These are phyloP conservation scores for Ilyonectria sp. DNA, from an alignment of 2,329 filamentous ascomycete genomes.

Conservation along the genomic window DNA sequence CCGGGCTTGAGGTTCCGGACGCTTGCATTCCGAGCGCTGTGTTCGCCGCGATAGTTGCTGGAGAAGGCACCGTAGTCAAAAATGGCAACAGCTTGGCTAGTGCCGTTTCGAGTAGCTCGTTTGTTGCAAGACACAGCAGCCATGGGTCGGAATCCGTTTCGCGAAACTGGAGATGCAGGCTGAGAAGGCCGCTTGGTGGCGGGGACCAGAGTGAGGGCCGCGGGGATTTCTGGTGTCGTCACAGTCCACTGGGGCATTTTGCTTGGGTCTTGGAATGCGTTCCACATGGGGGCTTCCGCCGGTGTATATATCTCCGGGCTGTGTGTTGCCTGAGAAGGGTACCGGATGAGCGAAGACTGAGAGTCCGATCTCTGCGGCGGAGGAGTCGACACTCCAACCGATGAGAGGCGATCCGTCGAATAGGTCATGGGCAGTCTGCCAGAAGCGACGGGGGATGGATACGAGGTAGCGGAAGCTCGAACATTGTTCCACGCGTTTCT, in stretches of 20 bases:
- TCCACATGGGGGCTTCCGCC: background rate
- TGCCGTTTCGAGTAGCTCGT: background rate
- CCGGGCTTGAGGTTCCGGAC: slow-evolving; percentile 48
- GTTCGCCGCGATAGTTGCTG: slow-evolving; percentile 55
- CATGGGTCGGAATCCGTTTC: slow-evolving; percentile 44
- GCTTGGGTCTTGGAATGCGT: background rate
- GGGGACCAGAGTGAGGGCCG: background rate
- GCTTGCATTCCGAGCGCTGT: slow-evolving; percentile 55
- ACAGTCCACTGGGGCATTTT: background rate
- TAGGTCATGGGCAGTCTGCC: no score
- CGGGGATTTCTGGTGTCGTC: background rate
- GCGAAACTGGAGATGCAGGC: background rate
- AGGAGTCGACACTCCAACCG: background rate
- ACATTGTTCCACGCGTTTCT: no score
- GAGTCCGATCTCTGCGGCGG: background rate
- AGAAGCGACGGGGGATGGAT: no score
- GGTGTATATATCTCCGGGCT: no score
- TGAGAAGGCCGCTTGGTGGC: background rate
- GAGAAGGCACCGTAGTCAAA: slow-evolving; percentile 47
- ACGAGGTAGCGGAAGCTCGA: no score
- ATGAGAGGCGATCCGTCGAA: background rate
- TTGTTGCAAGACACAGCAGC: slow-evolving; percentile 32
- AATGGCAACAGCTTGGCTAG: background rate
- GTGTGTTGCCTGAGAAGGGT: no score
- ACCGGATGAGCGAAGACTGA: no score